A percentile compares a stretch with the other conserved stretches of the same genome.
Evolutionary conservation across 2,329 filamentous ascomycete species (phyloP).

Genomic region (Aspergillus eucalypticola): DNA sequence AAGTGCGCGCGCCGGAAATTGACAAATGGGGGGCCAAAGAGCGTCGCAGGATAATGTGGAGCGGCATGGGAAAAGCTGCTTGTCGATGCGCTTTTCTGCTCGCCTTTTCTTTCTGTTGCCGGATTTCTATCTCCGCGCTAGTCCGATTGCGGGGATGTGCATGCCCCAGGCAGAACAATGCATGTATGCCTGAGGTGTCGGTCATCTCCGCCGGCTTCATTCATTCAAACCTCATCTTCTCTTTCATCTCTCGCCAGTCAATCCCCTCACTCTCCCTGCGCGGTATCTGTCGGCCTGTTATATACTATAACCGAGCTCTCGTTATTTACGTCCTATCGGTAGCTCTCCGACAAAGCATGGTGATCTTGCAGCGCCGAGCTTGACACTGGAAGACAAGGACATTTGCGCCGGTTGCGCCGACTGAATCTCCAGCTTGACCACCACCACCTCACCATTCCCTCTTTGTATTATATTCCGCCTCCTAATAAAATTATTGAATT

Average conservation of each 20-base stretch:
- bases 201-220: not conserved
- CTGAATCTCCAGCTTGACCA: not conserved
- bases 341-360: not conserved
- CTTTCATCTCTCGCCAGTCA: not conserved
- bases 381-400: not conserved
- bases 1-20: not conserved
- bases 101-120: constrained; percentile 7
- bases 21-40: not conserved
- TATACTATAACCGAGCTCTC: no score
- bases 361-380: not conserved
- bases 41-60: constrained; percentile 22
- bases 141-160: not conserved
- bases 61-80: constrained; percentile 24
- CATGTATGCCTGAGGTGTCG: not conserved
- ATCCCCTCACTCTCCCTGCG: not conserved
- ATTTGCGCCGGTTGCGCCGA: not conserved
- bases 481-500: not conserved
- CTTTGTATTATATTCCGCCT: not conserved
- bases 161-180: not conserved
- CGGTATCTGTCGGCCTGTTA: no score
- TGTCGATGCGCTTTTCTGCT: constrained; percentile 5
- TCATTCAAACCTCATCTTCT: not conserved
- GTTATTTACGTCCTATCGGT: not conserved
- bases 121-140: constrained; percentile 10
- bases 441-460: not conserved